Conservation (phyloP, 257 asterid species). For the Handroanthus guayacan region DNA sequence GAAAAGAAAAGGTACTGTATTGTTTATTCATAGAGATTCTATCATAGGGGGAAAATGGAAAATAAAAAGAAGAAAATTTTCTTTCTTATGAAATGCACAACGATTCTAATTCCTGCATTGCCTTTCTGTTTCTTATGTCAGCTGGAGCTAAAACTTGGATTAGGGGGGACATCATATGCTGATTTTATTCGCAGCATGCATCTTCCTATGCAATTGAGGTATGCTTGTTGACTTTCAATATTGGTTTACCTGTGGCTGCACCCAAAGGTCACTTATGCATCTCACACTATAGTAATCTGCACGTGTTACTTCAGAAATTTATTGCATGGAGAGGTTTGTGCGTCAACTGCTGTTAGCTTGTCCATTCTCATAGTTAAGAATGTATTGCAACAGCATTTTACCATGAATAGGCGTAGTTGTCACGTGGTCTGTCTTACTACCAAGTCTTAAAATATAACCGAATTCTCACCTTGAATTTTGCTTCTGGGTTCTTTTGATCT, state of each 20-base stretch:
- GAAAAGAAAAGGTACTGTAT: background rate
- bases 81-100: background rate
- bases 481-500: conserved; percentile 16
- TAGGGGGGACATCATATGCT: conserved; percentile 94
- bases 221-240: conserved; percentile 27
- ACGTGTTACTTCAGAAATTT: background rate
- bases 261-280: background rate
- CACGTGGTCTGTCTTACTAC: background rate
- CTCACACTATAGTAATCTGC: background rate
- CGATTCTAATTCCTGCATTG: conserved; percentile 31
- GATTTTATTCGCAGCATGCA: conserved; percentile 86
- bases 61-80: background rate
- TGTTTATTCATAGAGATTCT: background rate
- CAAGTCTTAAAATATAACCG: background rate
- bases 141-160: conserved; percentile 92
- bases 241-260: conserved; percentile 3
- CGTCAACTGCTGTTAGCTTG: background rate
- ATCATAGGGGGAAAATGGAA: background rate
- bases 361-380: background rate
- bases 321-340: background rate
- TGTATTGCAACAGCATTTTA: background rate
- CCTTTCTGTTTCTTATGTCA: conserved; percentile 39
- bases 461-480: conserved; percentile 1
- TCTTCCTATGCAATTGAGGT: conserved; percentile 97
- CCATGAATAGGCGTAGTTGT: background rate